These are phyloP conservation scores for Mycosphaerella sp. DNA, from an alignment of 2,329 filamentous ascomycete genomes.

Conservation along the genomic window DNA sequence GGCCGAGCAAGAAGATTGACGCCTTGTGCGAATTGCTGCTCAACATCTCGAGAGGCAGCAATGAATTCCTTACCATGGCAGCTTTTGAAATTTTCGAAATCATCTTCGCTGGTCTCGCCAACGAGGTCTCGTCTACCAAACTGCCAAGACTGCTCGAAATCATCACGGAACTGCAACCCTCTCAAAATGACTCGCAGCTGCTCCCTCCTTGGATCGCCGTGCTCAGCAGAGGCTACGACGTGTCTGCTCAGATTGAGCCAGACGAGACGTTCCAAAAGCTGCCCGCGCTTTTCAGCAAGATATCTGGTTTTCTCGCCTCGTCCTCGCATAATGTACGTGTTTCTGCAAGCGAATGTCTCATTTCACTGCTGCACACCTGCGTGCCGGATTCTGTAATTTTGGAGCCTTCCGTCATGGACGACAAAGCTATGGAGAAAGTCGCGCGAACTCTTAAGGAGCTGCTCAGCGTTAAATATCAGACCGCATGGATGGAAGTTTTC, in stretches of 20 bases:
- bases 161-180: constrained; percentile 84
- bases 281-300: constrained; percentile 73
- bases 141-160: constrained; percentile 83
- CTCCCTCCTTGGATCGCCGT: constrained; percentile 96
- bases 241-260: constrained; percentile 79
- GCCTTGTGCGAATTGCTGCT: constrained; percentile 82
- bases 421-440: constrained; percentile 79
- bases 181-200: constrained; percentile 87
- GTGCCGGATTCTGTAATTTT: constrained; percentile 76
- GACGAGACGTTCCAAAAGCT: constrained; percentile 89
- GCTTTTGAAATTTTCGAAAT: constrained; percentile 97
- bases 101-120: constrained; percentile 86
- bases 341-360: constrained; percentile 88
- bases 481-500: constrained; percentile 92
- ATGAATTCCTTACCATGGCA: constrained; percentile 93
- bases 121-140: constrained; percentile 82
- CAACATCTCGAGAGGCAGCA: constrained; percentile 80
- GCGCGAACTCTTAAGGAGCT: constrained; percentile 66
- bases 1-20: constrained; percentile 96
- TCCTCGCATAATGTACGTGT: constrained; percentile 88
- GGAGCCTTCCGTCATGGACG: constrained; percentile 86
- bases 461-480: constrained; percentile 84
- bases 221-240: constrained; percentile 87
- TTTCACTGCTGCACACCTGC: constrained; percentile 88
- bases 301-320: constrained; percentile 76